Conservation (phyloP, 768 basidiomycete genomes). For the Kondoa subrosea region DNA sequence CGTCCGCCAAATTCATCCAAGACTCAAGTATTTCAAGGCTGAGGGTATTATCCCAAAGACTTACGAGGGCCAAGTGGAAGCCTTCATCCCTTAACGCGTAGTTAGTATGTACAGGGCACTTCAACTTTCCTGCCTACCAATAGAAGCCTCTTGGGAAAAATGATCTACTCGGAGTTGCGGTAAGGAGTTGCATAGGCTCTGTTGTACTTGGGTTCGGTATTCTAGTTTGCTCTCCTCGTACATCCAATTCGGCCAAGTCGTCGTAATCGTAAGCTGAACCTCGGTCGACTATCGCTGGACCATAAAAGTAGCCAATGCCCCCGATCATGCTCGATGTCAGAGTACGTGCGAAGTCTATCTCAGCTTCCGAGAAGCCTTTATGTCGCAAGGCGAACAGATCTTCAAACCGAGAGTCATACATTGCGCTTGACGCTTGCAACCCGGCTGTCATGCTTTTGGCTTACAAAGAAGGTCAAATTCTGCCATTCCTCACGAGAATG, state of each 20-base stretch:
- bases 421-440: slow-evolving; percentile 46
- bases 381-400: slow-evolving; percentile 51
- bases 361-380: slow-evolving; percentile 36
- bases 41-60: slow-evolving; percentile 81
- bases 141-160: slow-evolving; percentile 98
- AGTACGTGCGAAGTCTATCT: slow-evolving; percentile 63
- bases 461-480: slow-evolving; percentile 29
- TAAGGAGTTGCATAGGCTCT: slow-evolving; percentile 58
- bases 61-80: slow-evolving; percentile 81
- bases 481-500: slow-evolving; percentile 14
- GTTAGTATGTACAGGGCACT: slow-evolving; percentile 17
- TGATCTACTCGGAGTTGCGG: slow-evolving; percentile 84
- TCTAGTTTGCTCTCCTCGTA: slow-evolving; percentile 1
- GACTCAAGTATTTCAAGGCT: slow-evolving; percentile 71
- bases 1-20: slow-evolving; percentile 82
- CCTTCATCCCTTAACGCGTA: slow-evolving; percentile 68
- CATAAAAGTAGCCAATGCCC: slow-evolving; percentile 89
- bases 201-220: slow-evolving; percentile 38
- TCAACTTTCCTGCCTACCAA: slow-evolving; percentile 41
- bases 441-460: slow-evolving; percentile 52
- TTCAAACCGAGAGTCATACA: slow-evolving; percentile 53
- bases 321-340: slow-evolving; percentile 82
- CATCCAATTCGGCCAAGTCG: slow-evolving; percentile 18
- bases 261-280: slow-evolving; percentile 86
- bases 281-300: slow-evolving; percentile 66